phyloP scores from a whole-genome alignment of 164 flowering plant genomes.

The Dillenia turbinata region DNA sequence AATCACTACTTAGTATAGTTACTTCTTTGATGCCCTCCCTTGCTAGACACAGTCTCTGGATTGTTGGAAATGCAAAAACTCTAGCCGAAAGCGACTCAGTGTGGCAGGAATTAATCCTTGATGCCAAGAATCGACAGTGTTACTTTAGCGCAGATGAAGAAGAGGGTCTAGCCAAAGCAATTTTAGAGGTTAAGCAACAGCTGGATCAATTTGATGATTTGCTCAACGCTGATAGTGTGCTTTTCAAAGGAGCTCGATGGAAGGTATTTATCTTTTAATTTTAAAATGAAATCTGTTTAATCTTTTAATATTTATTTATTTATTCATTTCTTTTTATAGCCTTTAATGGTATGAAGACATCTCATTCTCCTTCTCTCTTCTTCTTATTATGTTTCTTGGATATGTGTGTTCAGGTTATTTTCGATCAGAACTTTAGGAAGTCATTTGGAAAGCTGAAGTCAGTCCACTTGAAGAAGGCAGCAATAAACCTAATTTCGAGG shows the following conservation, averaged over 20 bases:
- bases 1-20: too few relatives aligned
- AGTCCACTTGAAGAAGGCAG: constrained; percentile 22
- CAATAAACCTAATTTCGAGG: constrained; percentile 36
- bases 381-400: not conserved
- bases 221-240: constrained; percentile 42
- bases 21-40: not conserved
- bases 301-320: not conserved
- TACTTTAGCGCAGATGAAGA: constrained; percentile 47
- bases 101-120: constrained; percentile 33
- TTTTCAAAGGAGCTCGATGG: constrained; percentile 59
- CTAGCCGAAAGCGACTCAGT: constrained; percentile 30
- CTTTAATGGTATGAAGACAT: not conserved
- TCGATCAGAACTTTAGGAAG: constrained; percentile 55
- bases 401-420: constrained; percentile 38
- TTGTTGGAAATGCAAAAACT: constrained; percentile 48
- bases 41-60: constrained; percentile 53
- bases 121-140: constrained; percentile 44
- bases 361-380: not conserved
- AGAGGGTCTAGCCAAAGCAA: constrained; percentile 31
- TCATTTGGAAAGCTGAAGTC: constrained; percentile 41
- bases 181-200: constrained; percentile 52
- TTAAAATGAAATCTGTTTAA: not conserved
- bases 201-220: constrained; percentile 65
- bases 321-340: not conserved
- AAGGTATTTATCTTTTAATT: constrained; percentile 40